Conservation (phyloP, 805 yeast species). For the Yamadazyma kitorensis region DNA sequence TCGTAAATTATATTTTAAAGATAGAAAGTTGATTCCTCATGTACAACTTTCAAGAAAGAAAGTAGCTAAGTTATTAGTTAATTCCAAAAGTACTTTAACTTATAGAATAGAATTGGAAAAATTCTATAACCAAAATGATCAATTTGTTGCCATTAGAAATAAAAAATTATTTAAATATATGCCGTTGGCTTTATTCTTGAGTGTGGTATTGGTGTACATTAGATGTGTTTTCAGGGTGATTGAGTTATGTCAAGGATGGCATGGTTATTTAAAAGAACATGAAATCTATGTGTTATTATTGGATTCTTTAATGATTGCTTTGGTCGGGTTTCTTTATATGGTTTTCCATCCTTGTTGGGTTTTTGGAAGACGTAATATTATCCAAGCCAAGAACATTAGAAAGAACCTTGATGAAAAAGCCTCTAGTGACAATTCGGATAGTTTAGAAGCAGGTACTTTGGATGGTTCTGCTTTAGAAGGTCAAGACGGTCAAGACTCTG, state of each 20-base stretch:
- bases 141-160: constrained; percentile 21
- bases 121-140: constrained; percentile 26
- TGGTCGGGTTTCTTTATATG: constrained; percentile 30
- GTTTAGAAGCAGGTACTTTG: too few species aligned
- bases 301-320: constrained; percentile 36
- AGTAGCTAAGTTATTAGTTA: constrained; percentile 25
- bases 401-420: neutral
- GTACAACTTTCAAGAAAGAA: constrained; percentile 19
- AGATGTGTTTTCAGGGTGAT: constrained; percentile 38
- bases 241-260: constrained; percentile 35
- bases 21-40: constrained; percentile 13
- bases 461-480: too few species aligned
- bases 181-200: constrained; percentile 30
- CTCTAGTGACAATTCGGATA: too few species aligned
- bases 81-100: constrained; percentile 19
- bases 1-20: constrained; percentile 20
- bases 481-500: too few species aligned
- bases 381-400: constrained; percentile 10
- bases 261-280: constrained; percentile 32
- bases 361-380: constrained; percentile 25
- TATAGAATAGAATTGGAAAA: constrained; percentile 27
- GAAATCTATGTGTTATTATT: constrained; percentile 35
- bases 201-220: constrained; percentile 31
- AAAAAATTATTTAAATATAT: constrained; percentile 25
- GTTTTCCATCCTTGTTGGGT: constrained; percentile 39